Evolutionary conservation across 2,329 filamentous ascomycete species (phyloP).

Genomic region (Xenosphaeropsis pyriputrescens): DNA sequence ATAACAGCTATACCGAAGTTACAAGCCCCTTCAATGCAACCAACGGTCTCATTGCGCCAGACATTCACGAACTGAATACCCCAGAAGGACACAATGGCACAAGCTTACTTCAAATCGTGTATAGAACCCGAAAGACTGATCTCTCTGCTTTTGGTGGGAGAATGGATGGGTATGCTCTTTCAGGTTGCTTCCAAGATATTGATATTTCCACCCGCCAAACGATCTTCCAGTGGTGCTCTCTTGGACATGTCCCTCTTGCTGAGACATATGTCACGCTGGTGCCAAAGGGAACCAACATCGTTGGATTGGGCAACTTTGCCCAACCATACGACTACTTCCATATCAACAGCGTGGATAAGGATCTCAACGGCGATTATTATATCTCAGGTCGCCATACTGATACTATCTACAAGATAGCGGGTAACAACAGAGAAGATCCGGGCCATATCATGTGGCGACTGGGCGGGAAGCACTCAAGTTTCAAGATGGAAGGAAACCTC

Average conservation of each 20-base stretch:
- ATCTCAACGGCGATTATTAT: conserved; percentile 26
- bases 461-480: conserved; percentile 27
- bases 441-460: conserved; percentile 32
- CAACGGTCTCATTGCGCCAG: no score
- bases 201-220: no score
- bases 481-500: conserved; percentile 24
- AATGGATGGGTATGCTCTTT: no score
- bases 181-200: no score
- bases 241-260: conserved; percentile 6
- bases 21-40: no score
- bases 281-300: conserved; percentile 22
- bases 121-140: no score
- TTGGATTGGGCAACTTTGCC: conserved; percentile 19
- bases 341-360: conserved; percentile 23
- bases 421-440: conserved; percentile 14
- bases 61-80: no score
- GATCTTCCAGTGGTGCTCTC: no score
- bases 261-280: conserved; percentile 30
- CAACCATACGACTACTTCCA: conserved; percentile 24
- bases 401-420: conserved; percentile 30
- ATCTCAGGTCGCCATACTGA: conserved; percentile 30
- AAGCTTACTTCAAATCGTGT: no score
- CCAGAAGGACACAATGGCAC: no score
- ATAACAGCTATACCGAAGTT: no score
- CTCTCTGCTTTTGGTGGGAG: no score